Evolutionary conservation across 495 filamentous ascomycete species (phyloP).

Genomic region (Aspergillus hancockii): DNA sequence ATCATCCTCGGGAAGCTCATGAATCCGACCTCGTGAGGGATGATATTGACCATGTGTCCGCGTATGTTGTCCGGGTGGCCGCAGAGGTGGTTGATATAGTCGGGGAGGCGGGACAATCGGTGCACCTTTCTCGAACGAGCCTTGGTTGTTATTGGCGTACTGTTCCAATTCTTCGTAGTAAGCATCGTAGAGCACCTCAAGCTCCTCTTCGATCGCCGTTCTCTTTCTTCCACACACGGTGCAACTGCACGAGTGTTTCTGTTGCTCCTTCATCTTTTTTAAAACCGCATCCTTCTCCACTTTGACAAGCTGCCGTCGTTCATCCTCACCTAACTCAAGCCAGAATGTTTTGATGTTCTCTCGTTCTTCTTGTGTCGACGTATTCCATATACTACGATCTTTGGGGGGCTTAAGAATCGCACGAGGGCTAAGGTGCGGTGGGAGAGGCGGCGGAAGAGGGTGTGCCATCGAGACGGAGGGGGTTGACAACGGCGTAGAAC

Average conservation of each 20-base stretch:
- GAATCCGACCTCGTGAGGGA: conserved; percentile 50
- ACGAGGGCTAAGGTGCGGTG: conserved; percentile 30
- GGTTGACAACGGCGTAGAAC: conserved; percentile 44
- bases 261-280: conserved; percentile 99
- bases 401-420: conserved; percentile 44
- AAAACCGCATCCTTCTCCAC: conserved; percentile 98
- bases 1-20: conserved; percentile 69
- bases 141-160: conserved; percentile 89
- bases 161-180: conserved; percentile 98
- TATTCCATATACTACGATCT: conserved; percentile 93
- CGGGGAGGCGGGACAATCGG: conserved; percentile 69
- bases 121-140: conserved; percentile 52
- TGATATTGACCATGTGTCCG: conserved; percentile 51
- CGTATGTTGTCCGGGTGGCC: conserved; percentile 44
- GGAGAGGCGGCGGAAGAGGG: conserved; percentile 39
- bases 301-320: conserved; percentile 90
- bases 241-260: conserved; percentile 98
- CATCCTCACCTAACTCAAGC: conserved; percentile 92
- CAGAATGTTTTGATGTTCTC: conserved; percentile 98
- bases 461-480: conserved; percentile 44
- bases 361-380: conserved; percentile 85
- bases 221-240: conserved; percentile 96
- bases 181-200: conserved; percentile 98
- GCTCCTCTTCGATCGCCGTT: conserved; percentile 96
- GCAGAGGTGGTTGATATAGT: conserved; percentile 48